Evolutionary conservation across 2,329 filamentous ascomycete species (phyloP).

Genomic region (Endocalyx cinctus): DNA sequence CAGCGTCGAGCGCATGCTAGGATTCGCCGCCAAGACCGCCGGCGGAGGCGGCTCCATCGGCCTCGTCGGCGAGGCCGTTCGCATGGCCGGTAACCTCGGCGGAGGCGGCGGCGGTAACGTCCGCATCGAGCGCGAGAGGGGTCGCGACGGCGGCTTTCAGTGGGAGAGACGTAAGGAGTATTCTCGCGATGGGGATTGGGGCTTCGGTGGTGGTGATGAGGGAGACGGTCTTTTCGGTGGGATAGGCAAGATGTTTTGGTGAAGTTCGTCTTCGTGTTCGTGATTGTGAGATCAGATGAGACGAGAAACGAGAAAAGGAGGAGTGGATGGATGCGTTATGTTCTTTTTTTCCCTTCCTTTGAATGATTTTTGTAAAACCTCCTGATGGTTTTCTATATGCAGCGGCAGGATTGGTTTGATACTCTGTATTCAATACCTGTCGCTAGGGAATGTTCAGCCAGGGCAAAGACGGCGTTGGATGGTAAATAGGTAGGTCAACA

Average conservation of each 20-base stretch:
- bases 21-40: conserved; percentile 46
- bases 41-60: conserved; percentile 44
- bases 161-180: conserved; percentile 36
- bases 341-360: too few relatives aligned
- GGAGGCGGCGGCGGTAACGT: conserved; percentile 19
- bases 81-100: conserved; percentile 41
- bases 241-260: conserved; percentile 41
- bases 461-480: too few relatives aligned
- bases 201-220: conserved; percentile 21
- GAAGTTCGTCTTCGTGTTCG: too few relatives aligned
- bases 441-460: too few relatives aligned
- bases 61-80: conserved; percentile 50
- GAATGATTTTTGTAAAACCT: too few relatives aligned
- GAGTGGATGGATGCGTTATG: too few relatives aligned
- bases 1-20: conserved; percentile 54
- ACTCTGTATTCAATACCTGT: too few relatives aligned
- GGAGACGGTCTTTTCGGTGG: conserved; percentile 30
- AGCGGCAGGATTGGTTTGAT: too few relatives aligned
- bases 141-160: conserved; percentile 26
- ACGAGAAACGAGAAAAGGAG: too few relatives aligned
- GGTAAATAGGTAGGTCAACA: too few relatives aligned
- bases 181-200: conserved; percentile 25
- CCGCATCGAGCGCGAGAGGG: conserved; percentile 31
- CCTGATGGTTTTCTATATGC: too few relatives aligned
- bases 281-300: too few relatives aligned